Evolutionary conservation across 495 filamentous ascomycete genomes (phyloP).

Genomic region (Trichoderma asperelloides): DNA sequence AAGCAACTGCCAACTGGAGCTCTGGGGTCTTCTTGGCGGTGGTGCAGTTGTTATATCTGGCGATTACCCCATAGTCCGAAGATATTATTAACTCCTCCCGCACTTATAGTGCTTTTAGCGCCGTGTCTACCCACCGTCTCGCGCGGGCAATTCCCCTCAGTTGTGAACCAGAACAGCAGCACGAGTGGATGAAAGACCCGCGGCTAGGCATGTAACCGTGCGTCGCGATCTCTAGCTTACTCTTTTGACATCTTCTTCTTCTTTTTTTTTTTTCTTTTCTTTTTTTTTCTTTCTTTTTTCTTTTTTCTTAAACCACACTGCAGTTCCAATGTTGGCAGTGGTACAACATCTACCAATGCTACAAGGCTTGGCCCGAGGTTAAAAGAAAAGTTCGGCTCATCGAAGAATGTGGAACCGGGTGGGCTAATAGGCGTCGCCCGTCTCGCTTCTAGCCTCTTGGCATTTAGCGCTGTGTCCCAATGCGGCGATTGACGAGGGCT

Average conservation of each 20-base stretch:
- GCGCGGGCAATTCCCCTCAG: not conserved
- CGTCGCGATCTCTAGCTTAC: not conserved
- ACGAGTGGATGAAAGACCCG: not conserved
- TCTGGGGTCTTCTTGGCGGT: not conserved
- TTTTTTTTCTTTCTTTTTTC: not conserved
- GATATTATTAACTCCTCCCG: not conserved
- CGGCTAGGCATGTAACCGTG: not conserved
- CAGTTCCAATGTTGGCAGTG: not conserved
- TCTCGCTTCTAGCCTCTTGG: not conserved
- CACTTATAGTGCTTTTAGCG: not conserved
- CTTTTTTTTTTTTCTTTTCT: not conserved
- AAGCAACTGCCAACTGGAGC: not conserved
- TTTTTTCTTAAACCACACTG: not conserved
- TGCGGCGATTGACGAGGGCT: not conserved
- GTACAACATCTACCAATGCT: not conserved
- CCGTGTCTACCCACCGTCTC: not conserved
- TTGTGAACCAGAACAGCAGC: too few species aligned
- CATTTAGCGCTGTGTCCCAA: not conserved
- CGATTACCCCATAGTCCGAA: not conserved
- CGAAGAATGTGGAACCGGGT: not conserved
- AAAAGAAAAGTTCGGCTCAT: not conserved
- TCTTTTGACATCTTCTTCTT: too few species aligned
- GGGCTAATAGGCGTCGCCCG: not conserved
- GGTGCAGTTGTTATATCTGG: not conserved
- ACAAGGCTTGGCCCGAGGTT: not conserved